These are phyloP conservation scores for Candida parachauliodes DNA, from an alignment of 805 yeast species.

Conservation along the genomic window DNA sequence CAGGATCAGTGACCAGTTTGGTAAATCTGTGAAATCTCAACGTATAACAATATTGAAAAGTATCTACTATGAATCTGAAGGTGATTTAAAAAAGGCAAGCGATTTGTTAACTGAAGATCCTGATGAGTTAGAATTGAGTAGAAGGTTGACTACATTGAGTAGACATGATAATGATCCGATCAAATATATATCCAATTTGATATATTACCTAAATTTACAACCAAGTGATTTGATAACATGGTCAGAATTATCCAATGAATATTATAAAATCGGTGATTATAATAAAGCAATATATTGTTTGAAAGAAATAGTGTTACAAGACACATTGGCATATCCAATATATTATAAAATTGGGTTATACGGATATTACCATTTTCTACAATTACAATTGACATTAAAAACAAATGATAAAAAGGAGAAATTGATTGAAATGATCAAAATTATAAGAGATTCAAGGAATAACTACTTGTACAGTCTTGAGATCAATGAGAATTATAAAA, in stretches of 20 bases:
- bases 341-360: constrained; percentile 57
- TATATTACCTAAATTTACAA: constrained; percentile 52
- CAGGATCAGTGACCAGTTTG: constrained; percentile 64
- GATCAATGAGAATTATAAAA: constrained; percentile 60
- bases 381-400: constrained; percentile 8
- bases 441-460: constrained; percentile 32
- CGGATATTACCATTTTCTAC: constrained; percentile 29
- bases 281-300: constrained; percentile 64
- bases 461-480: constrained; percentile 72
- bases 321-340: constrained; percentile 67
- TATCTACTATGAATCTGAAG: constrained; percentile 51
- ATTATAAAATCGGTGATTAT: constrained; percentile 55
- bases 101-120: constrained; percentile 24
- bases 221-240: constrained; percentile 78
- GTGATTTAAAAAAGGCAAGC: constrained; percentile 28
- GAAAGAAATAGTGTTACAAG: constrained; percentile 65
- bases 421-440: constrained; percentile 20
- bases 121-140: constrained; percentile 34
- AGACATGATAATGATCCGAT: constrained; percentile 16
- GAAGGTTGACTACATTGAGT: constrained; percentile 34
- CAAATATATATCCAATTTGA: constrained; percentile 54
- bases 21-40: constrained; percentile 41
- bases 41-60: constrained; percentile 54
- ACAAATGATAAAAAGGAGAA: constrained; percentile 26
- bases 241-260: constrained; percentile 73